A percentile compares a stretch with the other conserved stretches of the same genome.
These are phyloP conservation scores for Asterophora parasitica DNA, from an alignment of 768 basidiomycete species.

Conservation along the genomic window DNA sequence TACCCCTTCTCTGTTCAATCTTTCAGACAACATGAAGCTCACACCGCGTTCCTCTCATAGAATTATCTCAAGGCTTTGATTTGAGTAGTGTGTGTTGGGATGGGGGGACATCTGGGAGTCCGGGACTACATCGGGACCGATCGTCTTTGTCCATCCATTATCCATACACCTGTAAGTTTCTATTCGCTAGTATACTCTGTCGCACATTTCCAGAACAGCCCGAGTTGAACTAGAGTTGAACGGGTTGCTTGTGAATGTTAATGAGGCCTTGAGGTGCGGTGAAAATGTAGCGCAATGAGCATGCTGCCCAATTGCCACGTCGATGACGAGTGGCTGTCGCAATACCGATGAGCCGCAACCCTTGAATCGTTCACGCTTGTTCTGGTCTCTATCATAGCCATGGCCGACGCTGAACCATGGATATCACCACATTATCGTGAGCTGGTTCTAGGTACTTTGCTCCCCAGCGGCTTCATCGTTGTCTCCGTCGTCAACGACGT, in stretches of 20 bases:
- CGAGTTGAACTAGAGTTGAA: too few species aligned
- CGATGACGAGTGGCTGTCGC: not conserved
- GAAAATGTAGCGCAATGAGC: not conserved
- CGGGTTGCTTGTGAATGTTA: too few species aligned
- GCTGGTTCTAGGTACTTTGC: constrained; percentile 13
- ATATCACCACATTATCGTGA: constrained; percentile 6
- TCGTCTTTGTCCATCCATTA: too few species aligned
- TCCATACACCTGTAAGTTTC: too few species aligned
- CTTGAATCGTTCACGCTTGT: not conserved
- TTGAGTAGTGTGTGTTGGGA: too few species aligned
- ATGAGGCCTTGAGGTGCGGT: too few species aligned
- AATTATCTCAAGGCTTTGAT: too few species aligned
- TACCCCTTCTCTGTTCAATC: not conserved
- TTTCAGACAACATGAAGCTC: not conserved
- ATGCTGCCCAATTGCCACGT: not conserved
- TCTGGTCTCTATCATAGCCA: not conserved
- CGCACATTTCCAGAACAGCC: too few species aligned
- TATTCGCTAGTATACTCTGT: too few species aligned
- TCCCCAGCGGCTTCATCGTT: constrained; percentile 27
- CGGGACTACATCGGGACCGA: too few species aligned
- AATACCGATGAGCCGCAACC: not conserved
- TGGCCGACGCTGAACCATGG: constrained; percentile 8
- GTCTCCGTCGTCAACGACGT: constrained; percentile 28
- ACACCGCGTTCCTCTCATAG: not conserved
- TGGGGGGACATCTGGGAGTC: too few species aligned